Evolutionary conservation across 2,329 filamentous ascomycete genomes (phyloP).

Genomic region (Karstenula rhodostoma): DNA sequence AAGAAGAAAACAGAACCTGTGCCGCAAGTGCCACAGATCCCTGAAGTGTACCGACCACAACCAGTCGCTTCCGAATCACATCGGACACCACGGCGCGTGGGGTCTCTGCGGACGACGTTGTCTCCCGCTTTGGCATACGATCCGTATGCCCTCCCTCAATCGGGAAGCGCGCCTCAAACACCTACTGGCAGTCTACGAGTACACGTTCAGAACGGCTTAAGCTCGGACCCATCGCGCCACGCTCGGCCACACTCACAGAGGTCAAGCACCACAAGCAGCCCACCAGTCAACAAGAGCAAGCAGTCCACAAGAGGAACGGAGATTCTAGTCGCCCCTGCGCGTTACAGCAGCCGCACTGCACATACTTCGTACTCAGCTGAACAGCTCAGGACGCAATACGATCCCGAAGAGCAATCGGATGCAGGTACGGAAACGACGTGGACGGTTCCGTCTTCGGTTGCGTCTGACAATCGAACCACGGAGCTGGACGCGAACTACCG

Average conservation of each 20-base stretch:
- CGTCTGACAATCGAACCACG: conserved; percentile 30
- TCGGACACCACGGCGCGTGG: conserved; percentile 19
- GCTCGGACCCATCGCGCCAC: conserved; percentile 18
- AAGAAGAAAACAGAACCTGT: conserved; percentile 21
- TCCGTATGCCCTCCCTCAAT: conserved; percentile 17
- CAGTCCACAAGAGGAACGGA: neutral
- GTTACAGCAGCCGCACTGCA: conserved; percentile 23
- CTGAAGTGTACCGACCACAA: conserved; percentile 22
- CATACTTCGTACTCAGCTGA: conserved; percentile 22
- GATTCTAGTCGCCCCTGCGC: conserved; percentile 8
- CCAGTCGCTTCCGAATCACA: conserved; percentile 13
- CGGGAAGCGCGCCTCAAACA: conserved; percentile 11
- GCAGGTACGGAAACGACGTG: conserved; percentile 25
- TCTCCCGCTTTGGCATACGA: conserved; percentile 24
- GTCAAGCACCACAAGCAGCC: conserved; percentile 24
- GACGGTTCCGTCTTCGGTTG: conserved; percentile 27
- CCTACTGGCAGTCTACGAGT: conserved; percentile 33
- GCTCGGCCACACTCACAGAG: conserved; percentile 15
- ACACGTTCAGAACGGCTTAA: conserved; percentile 24
- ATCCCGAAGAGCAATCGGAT: conserved; percentile 8
- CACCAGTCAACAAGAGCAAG: conserved; percentile 11
- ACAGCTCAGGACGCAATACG: conserved; percentile 21
- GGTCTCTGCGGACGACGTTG: conserved; percentile 17
- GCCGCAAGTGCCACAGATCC: conserved; percentile 34
- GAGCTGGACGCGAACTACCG: conserved; percentile 28